Evolutionary conservation across 306 rosid species (phyloP), one percentile per base, ranked within the genome.

Genomic region (Lupinus albus): DNA sequence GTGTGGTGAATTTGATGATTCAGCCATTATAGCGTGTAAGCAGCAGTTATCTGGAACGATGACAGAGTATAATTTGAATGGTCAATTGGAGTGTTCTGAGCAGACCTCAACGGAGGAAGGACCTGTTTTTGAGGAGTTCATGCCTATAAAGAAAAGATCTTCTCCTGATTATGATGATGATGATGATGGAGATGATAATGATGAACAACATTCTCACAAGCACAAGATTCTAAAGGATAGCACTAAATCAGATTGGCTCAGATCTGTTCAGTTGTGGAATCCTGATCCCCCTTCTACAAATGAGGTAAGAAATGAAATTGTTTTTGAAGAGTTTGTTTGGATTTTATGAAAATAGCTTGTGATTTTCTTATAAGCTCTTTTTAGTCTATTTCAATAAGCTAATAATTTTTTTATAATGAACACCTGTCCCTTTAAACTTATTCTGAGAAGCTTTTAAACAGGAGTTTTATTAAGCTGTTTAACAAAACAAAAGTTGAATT

Each of bases 211-310:
- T 56, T 83, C 81, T 4, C 80, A 38, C n/a, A 56, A 52, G 56
- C 32, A 38, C 4, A 76, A 67, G 67, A 65, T 18, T 25, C 55
- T 49, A 1, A 73, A 48, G 67, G 75, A 65, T 14, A 32, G 46
- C 14, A 51, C 32, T 66, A 87, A 87, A 77, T 75, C 90, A 0
- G 98, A 89, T 57, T 92, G 98, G 96, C 95, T 92, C 53, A 84
- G 88, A 84, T 92, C 98, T 3, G 96, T 84, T 71, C 96, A 87
- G 84, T 71, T 92, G 9, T 92, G 96, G 98, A 86, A 84, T 53
- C 83, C 84, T 57, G 86, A 83, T 70, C 86, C 83, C 61, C 50
- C 75, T 17, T 38, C 78, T 25, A 16, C 67, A 10, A 81, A 78
- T 62, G 88, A 86, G 91, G 98, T 92, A 81, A 4, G 10, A 8